Evolutionary conservation across 2,329 filamentous ascomycete species (phyloP), one percentile per base, ranked within the genome.

Genomic region (Epicoccum nigrum): DNA sequence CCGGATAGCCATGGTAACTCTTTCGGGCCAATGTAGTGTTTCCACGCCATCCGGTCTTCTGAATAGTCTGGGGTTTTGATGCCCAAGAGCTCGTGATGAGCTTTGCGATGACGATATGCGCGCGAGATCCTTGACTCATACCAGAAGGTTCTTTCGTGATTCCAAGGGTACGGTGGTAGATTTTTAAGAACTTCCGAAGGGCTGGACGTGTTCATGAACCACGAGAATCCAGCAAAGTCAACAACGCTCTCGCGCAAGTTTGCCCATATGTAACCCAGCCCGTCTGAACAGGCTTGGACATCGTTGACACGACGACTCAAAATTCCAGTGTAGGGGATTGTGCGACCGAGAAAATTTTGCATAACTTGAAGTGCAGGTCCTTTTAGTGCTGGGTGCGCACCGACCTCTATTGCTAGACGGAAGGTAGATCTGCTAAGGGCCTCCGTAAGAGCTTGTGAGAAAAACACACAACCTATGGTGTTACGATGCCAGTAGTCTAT

Each of bases 301-400:
- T 62, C 67, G 45, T 67, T 47, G 0, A 31, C n/a, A 7, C 59
- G 60, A 11, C 70, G 51, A 12, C 50, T 48, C 1, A 73, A 39
- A 7, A 52, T 45, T n/a, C 51, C 67, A 17, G 32, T 35, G 31
- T 68, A 69, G 2, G 64, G 60, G 11, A 59, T 25, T 3, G 15
- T 20, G 4, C 21, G 17, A 5, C 39, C 43, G 2, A 31, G 12
- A 3, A 15, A 11, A 4, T 30, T 23, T n/a, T 69, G 59, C 20
- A 76, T 67, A 0, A 62, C 75, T 42, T 77, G 68, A 0, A 47
- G 59, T 0, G 68, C 70, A 0, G 79, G 77, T 0, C 73, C 72
- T 52, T 75, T 76, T 5, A 81, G 65, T 2, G 76, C 72, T 0
- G 77, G 73, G 51, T 80, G 78, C 2, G 78, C 75, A 0, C 79